Percentiles rank a stretch among this genome's conserved stretches.
phyloP scores from a whole-genome alignment of 2,329 filamentous ascomycete genomes.

The Ophiostoma angusticollis region DNA sequence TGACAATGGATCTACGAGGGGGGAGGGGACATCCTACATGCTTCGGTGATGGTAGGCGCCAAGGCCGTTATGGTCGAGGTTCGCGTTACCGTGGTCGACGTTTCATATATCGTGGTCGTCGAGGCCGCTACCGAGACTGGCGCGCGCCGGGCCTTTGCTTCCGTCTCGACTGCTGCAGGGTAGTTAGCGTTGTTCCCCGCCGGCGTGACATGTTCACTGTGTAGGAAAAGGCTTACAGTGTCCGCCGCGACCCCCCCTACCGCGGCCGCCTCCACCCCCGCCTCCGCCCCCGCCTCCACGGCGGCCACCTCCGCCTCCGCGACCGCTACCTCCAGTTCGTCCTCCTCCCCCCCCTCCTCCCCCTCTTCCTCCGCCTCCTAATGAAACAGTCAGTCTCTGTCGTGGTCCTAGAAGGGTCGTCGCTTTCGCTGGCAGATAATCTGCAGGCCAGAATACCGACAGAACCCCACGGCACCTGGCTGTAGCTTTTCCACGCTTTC shows the following conservation, averaged over 20 bases:
- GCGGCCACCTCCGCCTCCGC: slow-evolving; percentile 17
- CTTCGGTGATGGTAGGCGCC: slow-evolving; percentile 13
- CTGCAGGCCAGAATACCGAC: no score
- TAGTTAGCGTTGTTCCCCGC: not conserved
- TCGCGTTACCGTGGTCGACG: slow-evolving; percentile 14
- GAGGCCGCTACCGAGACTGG: slow-evolving; percentile 11
- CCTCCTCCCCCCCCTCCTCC: slow-evolving; percentile 11
- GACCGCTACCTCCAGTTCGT: slow-evolving; percentile 7
- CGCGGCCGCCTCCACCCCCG: slow-evolving; percentile 7
- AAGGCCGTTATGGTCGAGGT: slow-evolving; percentile 13
- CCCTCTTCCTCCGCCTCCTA: not conserved
- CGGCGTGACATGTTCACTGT: no score
- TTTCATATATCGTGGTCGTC: slow-evolving; percentile 14
- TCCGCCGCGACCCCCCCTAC: slow-evolving; percentile 8
- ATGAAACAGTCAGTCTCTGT: no score
- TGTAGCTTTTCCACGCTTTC: no score
- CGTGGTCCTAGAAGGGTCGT: no score
- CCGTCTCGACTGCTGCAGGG: slow-evolving; percentile 2
- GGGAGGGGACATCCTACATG: no score
- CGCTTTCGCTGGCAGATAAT: no score
- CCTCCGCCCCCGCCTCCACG: slow-evolving; percentile 3
- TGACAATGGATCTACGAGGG: no score
- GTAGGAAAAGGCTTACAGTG: slow-evolving; percentile 3
- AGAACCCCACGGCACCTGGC: no score
- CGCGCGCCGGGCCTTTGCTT: slow-evolving; percentile 2